phyloP scores from a whole-genome alignment of 2,329 filamentous ascomycete species.

The Claviceps spartinae region DNA sequence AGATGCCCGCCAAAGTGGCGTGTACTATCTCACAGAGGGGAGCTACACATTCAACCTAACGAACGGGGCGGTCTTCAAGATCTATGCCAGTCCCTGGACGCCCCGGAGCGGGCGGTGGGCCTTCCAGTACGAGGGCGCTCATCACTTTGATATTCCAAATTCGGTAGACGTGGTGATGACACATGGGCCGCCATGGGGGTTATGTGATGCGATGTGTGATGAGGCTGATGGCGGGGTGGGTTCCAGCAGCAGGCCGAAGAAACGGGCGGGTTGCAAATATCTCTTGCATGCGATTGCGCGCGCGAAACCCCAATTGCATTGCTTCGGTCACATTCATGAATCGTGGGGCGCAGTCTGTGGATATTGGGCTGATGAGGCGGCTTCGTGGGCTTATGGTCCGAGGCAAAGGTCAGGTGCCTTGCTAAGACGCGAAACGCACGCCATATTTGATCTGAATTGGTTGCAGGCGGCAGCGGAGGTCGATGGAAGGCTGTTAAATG shows the following conservation, averaged over 20 bases:
- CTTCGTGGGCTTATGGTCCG: too few relatives aligned
- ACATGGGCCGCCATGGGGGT: slow-evolving; percentile 38
- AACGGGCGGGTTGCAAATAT: slow-evolving; percentile 26
- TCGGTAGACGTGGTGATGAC: slow-evolving; percentile 36
- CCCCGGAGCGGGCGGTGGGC: slow-evolving; percentile 29
- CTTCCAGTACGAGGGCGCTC: slow-evolving; percentile 33
- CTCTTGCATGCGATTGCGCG: slow-evolving; percentile 32
- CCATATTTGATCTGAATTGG: too few relatives aligned
- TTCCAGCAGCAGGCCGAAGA: neutral
- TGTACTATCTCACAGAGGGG: slow-evolving; percentile 35
- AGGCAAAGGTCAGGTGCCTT: too few relatives aligned
- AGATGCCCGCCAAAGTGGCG: slow-evolving; percentile 21
- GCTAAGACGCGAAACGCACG: too few relatives aligned
- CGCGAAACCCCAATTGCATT: slow-evolving; percentile 34
- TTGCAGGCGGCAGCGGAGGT: too few relatives aligned
- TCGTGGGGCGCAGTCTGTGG: slow-evolving; percentile 33
- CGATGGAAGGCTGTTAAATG: too few relatives aligned
- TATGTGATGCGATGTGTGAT: slow-evolving; percentile 27
- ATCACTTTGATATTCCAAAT: slow-evolving; percentile 23
- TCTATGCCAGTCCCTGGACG: slow-evolving; percentile 42
- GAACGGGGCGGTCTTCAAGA: slow-evolving; percentile 34
- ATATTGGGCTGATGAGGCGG: too few relatives aligned
- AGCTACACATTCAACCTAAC: slow-evolving; percentile 29
- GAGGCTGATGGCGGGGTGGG: neutral
- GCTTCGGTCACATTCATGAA: slow-evolving; percentile 48